Evolutionary conservation across 2,329 filamentous ascomycete genomes (phyloP).

Genomic region (Epichloe festucae): DNA sequence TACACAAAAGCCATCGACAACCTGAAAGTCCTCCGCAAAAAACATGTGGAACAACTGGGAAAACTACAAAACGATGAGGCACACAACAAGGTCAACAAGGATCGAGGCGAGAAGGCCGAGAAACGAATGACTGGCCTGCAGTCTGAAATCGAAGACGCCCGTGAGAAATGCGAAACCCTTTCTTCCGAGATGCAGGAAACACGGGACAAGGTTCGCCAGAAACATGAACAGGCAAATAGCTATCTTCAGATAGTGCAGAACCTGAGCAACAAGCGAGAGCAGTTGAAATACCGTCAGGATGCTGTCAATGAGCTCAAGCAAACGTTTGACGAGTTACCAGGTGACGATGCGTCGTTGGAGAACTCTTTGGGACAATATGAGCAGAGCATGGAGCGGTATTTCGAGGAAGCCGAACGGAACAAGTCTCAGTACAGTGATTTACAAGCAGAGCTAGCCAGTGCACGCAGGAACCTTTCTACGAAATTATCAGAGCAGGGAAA

Average conservation of each 20-base stretch:
- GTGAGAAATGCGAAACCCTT: constrained; percentile 44
- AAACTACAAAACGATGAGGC: constrained; percentile 63
- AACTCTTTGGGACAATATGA: constrained; percentile 65
- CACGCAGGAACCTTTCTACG: constrained; percentile 32
- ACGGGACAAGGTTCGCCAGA: constrained; percentile 44
- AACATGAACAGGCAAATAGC: constrained; percentile 59
- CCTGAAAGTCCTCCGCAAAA: constrained; percentile 82
- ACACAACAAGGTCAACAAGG: constrained; percentile 72
- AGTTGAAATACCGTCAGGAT: constrained; percentile 55
- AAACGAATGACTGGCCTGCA: constrained; percentile 52
- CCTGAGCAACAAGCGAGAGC: constrained; percentile 63
- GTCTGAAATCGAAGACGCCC: constrained; percentile 49
- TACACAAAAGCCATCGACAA: constrained; percentile 97
- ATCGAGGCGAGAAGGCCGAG: constrained; percentile 61
- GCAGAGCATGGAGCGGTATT: constrained; percentile 53
- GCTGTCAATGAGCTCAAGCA: constrained; percentile 57
- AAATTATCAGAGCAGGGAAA: constrained; percentile 59
- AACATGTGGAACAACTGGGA: constrained; percentile 61
- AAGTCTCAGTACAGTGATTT: constrained; percentile 54
- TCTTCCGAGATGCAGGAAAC: constrained; percentile 49
- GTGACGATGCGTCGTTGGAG: constrained; percentile 65
- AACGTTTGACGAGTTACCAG: constrained; percentile 63
- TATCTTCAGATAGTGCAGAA: constrained; percentile 64
- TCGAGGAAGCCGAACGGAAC: constrained; percentile 49
- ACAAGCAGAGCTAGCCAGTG: constrained; percentile 31